These are phyloP conservation scores for Amoebophrya sp. DNA, from an alignment of 169 alveolate species.

Conservation along the genomic window DNA sequence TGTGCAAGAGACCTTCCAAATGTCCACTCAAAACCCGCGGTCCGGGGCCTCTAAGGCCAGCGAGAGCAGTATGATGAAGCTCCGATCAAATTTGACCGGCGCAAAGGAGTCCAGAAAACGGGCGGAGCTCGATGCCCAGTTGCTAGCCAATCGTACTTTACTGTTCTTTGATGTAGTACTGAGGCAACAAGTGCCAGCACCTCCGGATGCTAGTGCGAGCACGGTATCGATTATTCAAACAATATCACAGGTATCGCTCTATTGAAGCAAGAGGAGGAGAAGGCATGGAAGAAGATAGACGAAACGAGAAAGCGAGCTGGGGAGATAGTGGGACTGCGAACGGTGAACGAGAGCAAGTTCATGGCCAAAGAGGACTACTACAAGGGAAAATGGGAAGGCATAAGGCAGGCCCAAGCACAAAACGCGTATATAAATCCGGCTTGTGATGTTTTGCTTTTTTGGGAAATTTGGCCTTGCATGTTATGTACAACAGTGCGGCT, in stretches of 20 bases:
- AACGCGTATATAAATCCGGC: too few relatives aligned
- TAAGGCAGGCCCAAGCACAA: not conserved
- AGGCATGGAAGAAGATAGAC: slow-evolving; percentile 67
- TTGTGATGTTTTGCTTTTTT: too few relatives aligned
- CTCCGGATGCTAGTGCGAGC: not conserved
- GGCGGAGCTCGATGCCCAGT: slow-evolving; percentile 66
- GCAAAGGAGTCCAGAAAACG: slow-evolving; percentile 55
- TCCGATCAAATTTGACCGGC: slow-evolving; percentile 39
- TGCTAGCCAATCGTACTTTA: slow-evolving; percentile 59
- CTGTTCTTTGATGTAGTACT: too few relatives aligned
- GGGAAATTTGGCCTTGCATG: too few relatives aligned
- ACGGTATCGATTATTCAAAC: not conserved
- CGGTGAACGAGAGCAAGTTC: slow-evolving; percentile 44
- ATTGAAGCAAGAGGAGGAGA: slow-evolving; percentile 61
- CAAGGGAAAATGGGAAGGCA: slow-evolving; percentile 10
- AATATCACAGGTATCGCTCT: slow-evolving; percentile 38
- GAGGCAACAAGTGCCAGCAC: too few relatives aligned
- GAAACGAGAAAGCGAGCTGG: slow-evolving; percentile 59
- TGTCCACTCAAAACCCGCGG: not conserved
- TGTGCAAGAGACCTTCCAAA: too few relatives aligned
- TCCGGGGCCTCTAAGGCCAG: not conserved
- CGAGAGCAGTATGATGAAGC: not conserved
- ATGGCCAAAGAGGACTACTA: not conserved
- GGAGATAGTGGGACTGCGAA: slow-evolving; percentile 51
- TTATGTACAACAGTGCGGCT: too few relatives aligned